Conservation (phyloP, 208 protist genomes). For the Trypanosoma platydactyli region DNA sequence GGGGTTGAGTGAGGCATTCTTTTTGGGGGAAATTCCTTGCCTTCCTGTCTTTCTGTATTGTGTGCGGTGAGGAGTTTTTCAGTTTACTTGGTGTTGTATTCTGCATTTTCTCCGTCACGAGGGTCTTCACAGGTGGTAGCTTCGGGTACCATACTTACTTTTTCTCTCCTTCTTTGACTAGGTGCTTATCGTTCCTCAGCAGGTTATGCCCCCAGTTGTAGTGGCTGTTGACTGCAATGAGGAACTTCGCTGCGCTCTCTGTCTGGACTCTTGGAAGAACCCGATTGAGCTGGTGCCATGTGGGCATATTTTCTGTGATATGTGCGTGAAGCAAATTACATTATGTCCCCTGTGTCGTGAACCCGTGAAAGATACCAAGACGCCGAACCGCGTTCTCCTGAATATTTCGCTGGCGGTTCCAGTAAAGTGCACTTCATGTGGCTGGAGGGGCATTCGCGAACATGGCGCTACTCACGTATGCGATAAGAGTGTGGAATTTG, state of each 20-base stretch:
- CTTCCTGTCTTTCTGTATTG: not conserved
- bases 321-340: constrained; percentile 39
- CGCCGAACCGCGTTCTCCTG: constrained; percentile 65
- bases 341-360: constrained; percentile 68
- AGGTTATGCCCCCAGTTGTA: constrained; percentile 31
- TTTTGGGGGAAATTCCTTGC: not conserved
- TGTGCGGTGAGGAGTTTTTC: not conserved
- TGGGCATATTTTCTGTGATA: constrained; percentile 61
- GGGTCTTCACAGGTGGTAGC: not conserved
- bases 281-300: constrained; percentile 44
- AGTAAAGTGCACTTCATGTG: constrained; percentile 56
- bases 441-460: constrained; percentile 68
- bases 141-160: too few relatives aligned
- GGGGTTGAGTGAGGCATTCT: too few relatives aligned
- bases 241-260: constrained; percentile 70
- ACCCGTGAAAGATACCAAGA: constrained; percentile 25
- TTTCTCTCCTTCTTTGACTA: not conserved
- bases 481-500: not conserved
- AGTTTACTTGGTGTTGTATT: constrained; percentile 8
- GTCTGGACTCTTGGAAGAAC: constrained; percentile 78
- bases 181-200: constrained; percentile 1
- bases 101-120: constrained; percentile 12
- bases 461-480: constrained; percentile 35
- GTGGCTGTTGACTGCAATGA: constrained; percentile 59
- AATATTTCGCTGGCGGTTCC: constrained; percentile 64